Base-by-base conservation (phyloP, 2,329 filamentous ascomycete species). In the Alternaria longipes region DNA sequence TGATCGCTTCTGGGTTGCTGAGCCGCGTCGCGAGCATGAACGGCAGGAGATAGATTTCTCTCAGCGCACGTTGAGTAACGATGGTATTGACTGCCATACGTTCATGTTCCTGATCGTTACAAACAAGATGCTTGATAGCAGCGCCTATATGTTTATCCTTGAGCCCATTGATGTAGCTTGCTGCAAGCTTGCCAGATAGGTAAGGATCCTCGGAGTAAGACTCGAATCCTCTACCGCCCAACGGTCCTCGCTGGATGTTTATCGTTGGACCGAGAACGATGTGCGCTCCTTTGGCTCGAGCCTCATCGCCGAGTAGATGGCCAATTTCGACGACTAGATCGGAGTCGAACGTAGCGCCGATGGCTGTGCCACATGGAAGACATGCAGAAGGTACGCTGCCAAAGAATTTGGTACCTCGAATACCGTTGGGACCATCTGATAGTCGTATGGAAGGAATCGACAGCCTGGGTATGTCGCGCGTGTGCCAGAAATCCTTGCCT, bases 1-100 rank as follows among this genome's bases (percentile, higher is more conserved):
- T 92, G 65, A 56, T 30, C 11, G 61, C 32, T 58, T 41, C 51
- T 3, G 87, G 89, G 47, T 53, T 86, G 8, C 81, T 87, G 66
- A 90, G 88, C 36, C 91, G 90, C 16, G 88, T 84, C 3, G 54
- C 47, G n/a, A 87, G 83, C 75, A 89, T 89, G 76, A 90, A 90
- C 0, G 84, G 81, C 22, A 85, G 81, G 67, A 80, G 61, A 66
- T 76, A 58, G 8, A 60, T 62, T 36, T 63, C 61, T 18, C 88
- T 82, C 36, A 91, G 76, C 1, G 87, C 82, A 18, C 88, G 81
- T 66, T 90, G 87, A 24, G 84, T 82, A 18, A 90, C 79, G 8
- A 84, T 78, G 2, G 85, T 85, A 69, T 90, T 83, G 56, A 89
- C 82, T 0, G 84, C 87, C 62, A 87, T 79, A 40, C 87, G 82